phyloP scores from a whole-genome alignment of 176 grass and related monocot genomes.

The Sorghum bicolor region Sorghum_bicolor_NCBIv3 NC_012871.2:72105501-72106000 shows the following conservation, averaged over 20 bases:
- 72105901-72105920: not conserved
- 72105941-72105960: not conserved
- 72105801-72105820: not conserved
- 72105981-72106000: conserved; percentile 28
- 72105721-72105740: not conserved
- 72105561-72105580: conserved; percentile 12
- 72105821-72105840: not conserved
- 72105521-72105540: not conserved
- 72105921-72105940: not conserved
- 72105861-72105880: too few relatives aligned
- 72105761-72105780: not conserved
- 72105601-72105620: conserved; percentile 25
- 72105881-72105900: not conserved
- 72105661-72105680: not conserved
- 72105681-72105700: not conserved
- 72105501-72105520: conserved; percentile 24
- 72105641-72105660: not conserved
- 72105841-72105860: too few relatives aligned
- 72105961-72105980: conserved; percentile 10
- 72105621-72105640: conserved; percentile 25
- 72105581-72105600: conserved; percentile 15
- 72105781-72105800: not conserved
- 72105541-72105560: not conserved
- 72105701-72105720: not conserved
- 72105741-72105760: not conserved